Evolutionary conservation across 495 filamentous ascomycete species (phyloP), one percentile per base, ranked within the genome.

Genomic region (Penicillium steckii): DNA sequence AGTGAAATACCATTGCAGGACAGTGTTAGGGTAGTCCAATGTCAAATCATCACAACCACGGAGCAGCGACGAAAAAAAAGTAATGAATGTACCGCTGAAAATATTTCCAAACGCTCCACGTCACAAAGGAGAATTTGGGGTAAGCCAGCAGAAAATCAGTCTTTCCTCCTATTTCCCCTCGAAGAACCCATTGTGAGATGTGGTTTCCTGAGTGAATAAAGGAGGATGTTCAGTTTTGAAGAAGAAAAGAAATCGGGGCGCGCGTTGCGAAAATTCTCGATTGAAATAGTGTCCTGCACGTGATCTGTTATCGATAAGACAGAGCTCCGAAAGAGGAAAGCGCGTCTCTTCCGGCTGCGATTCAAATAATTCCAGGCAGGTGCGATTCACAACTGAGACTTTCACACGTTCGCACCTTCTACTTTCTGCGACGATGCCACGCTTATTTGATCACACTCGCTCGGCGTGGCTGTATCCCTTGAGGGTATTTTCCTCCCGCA

Each of bases 381-480:
- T 15, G 1, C 12, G 1, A 37, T 4, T n/a, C n/a, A n/a, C 29
- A 32, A 32, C 29, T 32, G 7, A 15, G 33, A 12, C 15, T 15
- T 37, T 15, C 13, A 15, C 33, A 15, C 33, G 7, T 15, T 19
- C 3, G 18, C 18, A 41, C 19, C 12, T 13, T n/a, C 18, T 8
- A 9, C 9, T 29, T 6, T 19, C 27, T 19, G 24, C 29, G 13
- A 48, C 21, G 12, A 69, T 67, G 62, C 10, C 67, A 21, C 51
- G 43, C 38, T 10, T 57, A 29, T 65, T 50, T 58, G 60, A 75
- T 50, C 29, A 61, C 9, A 64, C 44, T 32, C 62, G 69, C 47
- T 77, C 80, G 44, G 75, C 77, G 8, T 81, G 77, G 73, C 64
- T 83, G 27, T 83, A 82, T 65, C 81, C 80, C 22, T 42, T 83